A percentile compares a stretch with the other conserved stretches of the same genome.
These are phyloP conservation scores for Aspergillus costaricaensis DNA, from an alignment of 2,329 filamentous ascomycete species.

Conservation along the genomic window DNA sequence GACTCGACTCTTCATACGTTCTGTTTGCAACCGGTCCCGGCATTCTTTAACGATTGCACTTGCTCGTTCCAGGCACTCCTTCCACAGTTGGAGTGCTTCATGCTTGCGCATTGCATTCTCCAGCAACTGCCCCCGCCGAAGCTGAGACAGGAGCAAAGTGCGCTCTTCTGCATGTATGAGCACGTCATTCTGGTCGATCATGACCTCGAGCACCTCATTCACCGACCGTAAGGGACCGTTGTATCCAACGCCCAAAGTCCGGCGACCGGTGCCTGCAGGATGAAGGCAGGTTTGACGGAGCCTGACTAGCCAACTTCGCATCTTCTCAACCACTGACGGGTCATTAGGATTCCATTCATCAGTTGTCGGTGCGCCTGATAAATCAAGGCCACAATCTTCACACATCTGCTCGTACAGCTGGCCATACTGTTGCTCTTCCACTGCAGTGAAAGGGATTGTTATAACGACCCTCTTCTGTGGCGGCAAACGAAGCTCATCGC, in stretches of 20 bases:
- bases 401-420: constrained; percentile 76
- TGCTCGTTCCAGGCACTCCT: constrained; percentile 55
- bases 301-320: constrained; percentile 77
- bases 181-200: constrained; percentile 83
- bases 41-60: constrained; percentile 59
- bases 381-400: constrained; percentile 65
- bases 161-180: constrained; percentile 69
- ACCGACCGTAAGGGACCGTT: constrained; percentile 73
- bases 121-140: constrained; percentile 74
- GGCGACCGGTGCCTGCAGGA: constrained; percentile 69
- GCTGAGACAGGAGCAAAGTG: constrained; percentile 61
- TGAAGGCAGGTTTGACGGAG: constrained; percentile 83
- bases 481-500: constrained; percentile 76
- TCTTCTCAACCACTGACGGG: constrained; percentile 61
- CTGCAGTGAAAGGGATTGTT: constrained; percentile 82
- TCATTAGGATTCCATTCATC: constrained; percentile 68
- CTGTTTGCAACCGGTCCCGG: constrained; percentile 60
- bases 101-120: constrained; percentile 71
- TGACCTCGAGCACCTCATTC: constrained; percentile 80
- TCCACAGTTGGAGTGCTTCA: constrained; percentile 72
- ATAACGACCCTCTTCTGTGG: constrained; percentile 84
- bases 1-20: constrained; percentile 37
- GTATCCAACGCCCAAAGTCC: constrained; percentile 62
- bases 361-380: constrained; percentile 62
- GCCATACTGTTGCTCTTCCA: constrained; percentile 88